Percentiles rank a stretch among this genome's conserved stretches.
Conservation (phyloP, 495 filamentous ascomycete species). For the Penicillium flavigenum region DNA sequence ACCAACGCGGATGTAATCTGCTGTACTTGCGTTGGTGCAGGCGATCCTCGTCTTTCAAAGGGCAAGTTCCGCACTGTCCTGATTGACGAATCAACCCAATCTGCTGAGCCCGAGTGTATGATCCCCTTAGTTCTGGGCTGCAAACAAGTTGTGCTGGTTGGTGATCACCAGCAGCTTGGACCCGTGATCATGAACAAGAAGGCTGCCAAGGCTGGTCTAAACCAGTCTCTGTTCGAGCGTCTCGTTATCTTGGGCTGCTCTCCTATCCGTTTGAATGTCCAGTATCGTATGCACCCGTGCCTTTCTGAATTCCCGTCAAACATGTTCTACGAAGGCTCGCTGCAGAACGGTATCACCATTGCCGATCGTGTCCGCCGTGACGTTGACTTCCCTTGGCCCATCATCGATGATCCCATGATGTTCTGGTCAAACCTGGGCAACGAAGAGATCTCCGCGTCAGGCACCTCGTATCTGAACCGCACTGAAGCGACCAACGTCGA, state of each 20-base stretch:
- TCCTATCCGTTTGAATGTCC: conserved; percentile 91
- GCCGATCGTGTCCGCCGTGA: conserved; percentile 85
- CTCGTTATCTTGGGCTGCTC: conserved; percentile 89
- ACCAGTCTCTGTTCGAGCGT: conserved; percentile 96
- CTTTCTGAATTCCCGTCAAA: conserved; percentile 98
- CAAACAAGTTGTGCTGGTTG: conserved; percentile 97
- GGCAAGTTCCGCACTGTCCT: conserved; percentile 97
- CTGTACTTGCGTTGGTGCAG: conserved; percentile 97
- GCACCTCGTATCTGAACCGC: conserved; percentile 96
- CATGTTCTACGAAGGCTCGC: conserved; percentile 98
- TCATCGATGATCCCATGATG: conserved; percentile 96
- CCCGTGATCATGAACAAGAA: conserved; percentile 99
- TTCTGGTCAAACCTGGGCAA: conserved; percentile 99
- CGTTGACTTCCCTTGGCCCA: conserved; percentile 98
- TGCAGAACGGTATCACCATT: conserved; percentile 95
- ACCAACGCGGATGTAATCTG: conserved; percentile 97
- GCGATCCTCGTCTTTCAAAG: conserved; percentile 91
- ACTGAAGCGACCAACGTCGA: conserved; percentile 97
- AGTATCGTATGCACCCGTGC: conserved; percentile 99
- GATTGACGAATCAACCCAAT: conserved; percentile 98
- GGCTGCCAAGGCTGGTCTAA: conserved; percentile 93
- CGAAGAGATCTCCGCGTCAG: conserved; percentile 96
- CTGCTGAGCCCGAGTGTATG: conserved; percentile 99
- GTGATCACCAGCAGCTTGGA: conserved; percentile 97
- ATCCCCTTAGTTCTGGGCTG: conserved; percentile 96